These are phyloP conservation scores for Apocynum venetum DNA, from an alignment of 257 asterid genomes.

Conservation along the genomic window DNA sequence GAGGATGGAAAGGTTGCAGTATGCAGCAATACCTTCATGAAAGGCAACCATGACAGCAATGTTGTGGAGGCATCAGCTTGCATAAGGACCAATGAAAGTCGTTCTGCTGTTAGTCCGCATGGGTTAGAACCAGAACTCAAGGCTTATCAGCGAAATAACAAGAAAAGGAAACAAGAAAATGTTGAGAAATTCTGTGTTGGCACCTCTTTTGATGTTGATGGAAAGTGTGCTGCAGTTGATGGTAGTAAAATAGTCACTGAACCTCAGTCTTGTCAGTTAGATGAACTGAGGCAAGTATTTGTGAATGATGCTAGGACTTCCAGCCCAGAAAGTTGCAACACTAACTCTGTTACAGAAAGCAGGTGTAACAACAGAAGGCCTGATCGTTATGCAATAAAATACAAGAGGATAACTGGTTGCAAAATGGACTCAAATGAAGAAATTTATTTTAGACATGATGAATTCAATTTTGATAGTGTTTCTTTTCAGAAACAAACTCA, in stretches of 20 bases:
- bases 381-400: conserved; percentile 42
- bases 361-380: conserved; percentile 26
- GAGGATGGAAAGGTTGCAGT: conserved; percentile 31
- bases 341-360: conserved; percentile 21
- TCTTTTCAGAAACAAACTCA: conserved; percentile 22
- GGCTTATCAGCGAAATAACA: conserved; percentile 40
- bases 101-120: conserved; percentile 13
- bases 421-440: background rate
- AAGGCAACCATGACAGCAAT: conserved; percentile 24
- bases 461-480: background rate
- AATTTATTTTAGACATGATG: conserved; percentile 1
- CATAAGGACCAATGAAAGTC: conserved; percentile 7
- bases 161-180: conserved; percentile 37
- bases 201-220: conserved; percentile 19
- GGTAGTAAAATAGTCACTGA: conserved; percentile 15
- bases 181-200: conserved; percentile 22
- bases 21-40: conserved; percentile 19
- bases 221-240: conserved; percentile 25
- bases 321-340: conserved; percentile 21
- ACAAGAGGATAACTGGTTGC: conserved; percentile 36
- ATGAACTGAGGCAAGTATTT: conserved; percentile 14
- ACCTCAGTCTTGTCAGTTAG: conserved; percentile 25
- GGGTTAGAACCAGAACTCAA: conserved; percentile 16
- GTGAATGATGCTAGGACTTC: conserved; percentile 9
- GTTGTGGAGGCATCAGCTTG: conserved; percentile 10